Base-by-base conservation (phyloP, 148 eudicot species). In the Persicaria maculosa region DNA sequence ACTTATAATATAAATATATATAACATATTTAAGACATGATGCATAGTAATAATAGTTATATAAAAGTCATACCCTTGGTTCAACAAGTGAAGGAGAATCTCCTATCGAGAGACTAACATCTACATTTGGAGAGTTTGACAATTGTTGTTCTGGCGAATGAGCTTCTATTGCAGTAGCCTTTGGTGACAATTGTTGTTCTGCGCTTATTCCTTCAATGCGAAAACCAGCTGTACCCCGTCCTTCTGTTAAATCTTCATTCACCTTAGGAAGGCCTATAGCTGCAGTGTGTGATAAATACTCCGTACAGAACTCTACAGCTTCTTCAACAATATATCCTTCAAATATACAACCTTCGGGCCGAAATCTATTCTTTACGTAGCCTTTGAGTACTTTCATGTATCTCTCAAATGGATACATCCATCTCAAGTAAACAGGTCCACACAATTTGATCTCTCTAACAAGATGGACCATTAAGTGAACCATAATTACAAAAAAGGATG, bases 401-500 rank as follows among this genome's bases (percentile, higher is more conserved):
- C 12, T 48, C 17, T 16, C 72, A 48, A 65, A 36, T 2, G 70
- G 70, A 59, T 70, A 80, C 79, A 76, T 73, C 72, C 64, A 61
- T 44, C 71, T 10, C 61, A 72, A 69, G 5, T 72, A 55, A 45
- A 65, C 69, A 4, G 73, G 50, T 12, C 76, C 76, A 67, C 76
- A 78, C 1, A 62, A 4, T 79, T 31, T 65, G 15, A 65, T 43
- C 46, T 65, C 70, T 65, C 70, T 65, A 10, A 65, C 70, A 0
- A 65, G 17, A 43, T 65, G 78, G 69, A 70, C 16, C 1, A 47
- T 7, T 3, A 71, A 76, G 62, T 76, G 79, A 47, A 80, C 73
- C 79, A 80, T 80, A 4, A 80, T 73, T 16, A 68, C 71, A 59
- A 79, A 79, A 16, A 79, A 58, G 31, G 31, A 25, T 69, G 74